A percentile compares a stretch with the other conserved stretches of the same genome.
Evolutionary conservation across 495 filamentous ascomycete species (phyloP).

Genomic region (Neurospora sp.): DNA sequence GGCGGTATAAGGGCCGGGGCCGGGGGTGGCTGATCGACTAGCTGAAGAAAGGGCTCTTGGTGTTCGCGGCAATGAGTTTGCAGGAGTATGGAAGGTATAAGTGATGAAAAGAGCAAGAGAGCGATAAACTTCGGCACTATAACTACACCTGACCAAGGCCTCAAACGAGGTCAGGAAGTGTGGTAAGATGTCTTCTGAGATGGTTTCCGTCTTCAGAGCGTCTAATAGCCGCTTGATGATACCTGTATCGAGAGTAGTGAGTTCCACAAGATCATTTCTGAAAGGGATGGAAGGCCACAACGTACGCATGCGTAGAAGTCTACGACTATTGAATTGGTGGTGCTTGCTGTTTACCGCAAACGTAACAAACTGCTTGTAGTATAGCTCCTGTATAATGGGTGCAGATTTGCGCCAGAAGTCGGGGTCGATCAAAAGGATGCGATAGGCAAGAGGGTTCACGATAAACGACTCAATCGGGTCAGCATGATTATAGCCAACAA

Average conservation of each 20-base stretch:
- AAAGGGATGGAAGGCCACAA: constrained; percentile 9
- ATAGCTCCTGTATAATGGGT: constrained; percentile 63
- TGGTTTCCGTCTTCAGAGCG: constrained; percentile 74
- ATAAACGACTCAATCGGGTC: constrained; percentile 79
- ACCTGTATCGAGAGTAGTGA: constrained; percentile 40
- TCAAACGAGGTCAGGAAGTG: constrained; percentile 70
- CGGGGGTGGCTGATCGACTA: constrained; percentile 28
- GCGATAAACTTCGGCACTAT: constrained; percentile 71
- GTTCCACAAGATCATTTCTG: constrained; percentile 3
- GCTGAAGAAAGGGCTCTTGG: constrained; percentile 33
- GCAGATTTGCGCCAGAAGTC: constrained; percentile 83
- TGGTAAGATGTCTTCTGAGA: constrained; percentile 56
- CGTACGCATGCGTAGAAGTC: constrained; percentile 85
- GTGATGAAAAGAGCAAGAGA: constrained; percentile 90
- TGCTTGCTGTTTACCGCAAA: constrained; percentile 81
- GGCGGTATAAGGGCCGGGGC: constrained; percentile 15
- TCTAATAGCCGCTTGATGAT: constrained; percentile 85
- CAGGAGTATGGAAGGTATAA: constrained; percentile 69
- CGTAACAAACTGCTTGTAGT: constrained; percentile 81
- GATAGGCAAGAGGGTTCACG: constrained; percentile 88
- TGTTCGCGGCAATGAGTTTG: constrained; percentile 39
- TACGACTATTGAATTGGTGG: constrained; percentile 80
- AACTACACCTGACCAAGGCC: constrained; percentile 64
- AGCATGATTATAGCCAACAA: constrained; percentile 74
- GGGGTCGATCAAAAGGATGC: constrained; percentile 81